Percentiles rank a stretch among this genome's conserved stretches.
Evolutionary conservation across 805 yeast species (phyloP).

Genomic region (Wickerhamiella azyma): DNA sequence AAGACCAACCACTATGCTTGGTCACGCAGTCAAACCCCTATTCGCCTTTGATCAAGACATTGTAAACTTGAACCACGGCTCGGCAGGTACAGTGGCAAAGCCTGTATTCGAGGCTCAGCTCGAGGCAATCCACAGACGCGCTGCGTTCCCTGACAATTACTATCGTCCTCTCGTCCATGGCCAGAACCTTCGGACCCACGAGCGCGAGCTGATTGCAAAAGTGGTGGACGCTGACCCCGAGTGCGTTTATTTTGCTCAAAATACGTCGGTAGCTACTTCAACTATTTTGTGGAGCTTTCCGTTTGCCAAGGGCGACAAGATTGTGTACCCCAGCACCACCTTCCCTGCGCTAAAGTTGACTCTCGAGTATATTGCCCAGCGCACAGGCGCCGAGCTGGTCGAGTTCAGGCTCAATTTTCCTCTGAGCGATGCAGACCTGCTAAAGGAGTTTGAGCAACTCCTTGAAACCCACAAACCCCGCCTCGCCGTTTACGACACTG

Average conservation of each 20-base stretch:
- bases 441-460: slow-evolving; percentile 25
- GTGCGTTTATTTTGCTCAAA: slow-evolving; percentile 39
- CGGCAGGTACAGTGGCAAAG: slow-evolving; percentile 44
- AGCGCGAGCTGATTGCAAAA: slow-evolving; percentile 28
- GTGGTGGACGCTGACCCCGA: slow-evolving; percentile 35
- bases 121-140: slow-evolving; percentile 22
- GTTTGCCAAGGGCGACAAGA: slow-evolving; percentile 37
- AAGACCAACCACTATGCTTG: background rate
- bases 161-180: slow-evolving; percentile 21
- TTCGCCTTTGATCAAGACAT: slow-evolving; percentile 20
- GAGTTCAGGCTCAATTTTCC: slow-evolving; percentile 33
- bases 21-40: background rate
- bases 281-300: slow-evolving; percentile 42
- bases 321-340: slow-evolving; percentile 36
- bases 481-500: slow-evolving; percentile 39
- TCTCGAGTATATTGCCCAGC: slow-evolving; percentile 21
- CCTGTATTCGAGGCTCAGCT: slow-evolving; percentile 32
- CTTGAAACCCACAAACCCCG: slow-evolving; percentile 16
- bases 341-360: slow-evolving; percentile 45
- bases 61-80: slow-evolving; percentile 47
- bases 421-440: slow-evolving; percentile 30
- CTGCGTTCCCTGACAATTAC: slow-evolving; percentile 37
- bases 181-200: slow-evolving; percentile 23
- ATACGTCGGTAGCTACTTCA: slow-evolving; percentile 50
- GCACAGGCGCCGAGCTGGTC: slow-evolving; percentile 26